Evolutionary conservation across 148 eudicot genomes (phyloP).

Genomic region (Cornus suecica): DNA sequence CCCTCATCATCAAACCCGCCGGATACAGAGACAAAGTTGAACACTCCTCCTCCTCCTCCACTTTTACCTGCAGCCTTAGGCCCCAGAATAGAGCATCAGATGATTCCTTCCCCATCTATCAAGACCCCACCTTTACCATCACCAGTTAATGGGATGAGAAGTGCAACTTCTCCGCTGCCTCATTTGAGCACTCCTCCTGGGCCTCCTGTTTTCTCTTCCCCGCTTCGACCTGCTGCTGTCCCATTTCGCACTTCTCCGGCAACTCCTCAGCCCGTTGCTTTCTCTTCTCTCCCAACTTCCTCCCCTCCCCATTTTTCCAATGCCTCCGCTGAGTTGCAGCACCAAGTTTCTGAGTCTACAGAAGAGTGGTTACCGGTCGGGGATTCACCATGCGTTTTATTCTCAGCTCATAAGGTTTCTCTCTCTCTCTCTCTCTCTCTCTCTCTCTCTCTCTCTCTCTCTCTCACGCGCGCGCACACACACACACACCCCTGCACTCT

Average conservation of each 20-base stretch:
- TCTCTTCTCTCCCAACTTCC: constrained; percentile 63
- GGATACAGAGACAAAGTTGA: constrained; percentile 23
- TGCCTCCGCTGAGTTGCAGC: constrained; percentile 39
- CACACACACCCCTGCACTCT: too few relatives aligned
- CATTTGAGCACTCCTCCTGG: constrained; percentile 92
- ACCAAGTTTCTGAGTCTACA: constrained; percentile 23
- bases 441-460: not conserved
- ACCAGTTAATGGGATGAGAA: constrained; percentile 38
- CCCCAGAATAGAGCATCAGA: constrained; percentile 41
- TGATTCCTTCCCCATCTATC: constrained; percentile 35
- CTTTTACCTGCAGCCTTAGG: constrained; percentile 16
- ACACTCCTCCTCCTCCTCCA: constrained; percentile 30
- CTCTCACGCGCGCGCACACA: not conserved
- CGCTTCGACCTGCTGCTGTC: constrained; percentile 83
- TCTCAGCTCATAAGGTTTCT: constrained; percentile 81
- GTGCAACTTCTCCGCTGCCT: constrained; percentile 47
- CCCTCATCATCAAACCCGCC: constrained; percentile 26
- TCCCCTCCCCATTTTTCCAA: constrained; percentile 55
- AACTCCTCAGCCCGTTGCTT: constrained; percentile 81
- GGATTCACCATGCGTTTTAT: constrained; percentile 55
- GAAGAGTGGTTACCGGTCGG: constrained; percentile 36
- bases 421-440: not conserved
- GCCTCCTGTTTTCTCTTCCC: constrained; percentile 85
- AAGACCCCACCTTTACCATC: constrained; percentile 31
- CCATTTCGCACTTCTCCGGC: constrained; percentile 90